Base-by-base conservation (phyloP, 495 filamentous ascomycete species). In the Penicillium diatomitis region DNA sequence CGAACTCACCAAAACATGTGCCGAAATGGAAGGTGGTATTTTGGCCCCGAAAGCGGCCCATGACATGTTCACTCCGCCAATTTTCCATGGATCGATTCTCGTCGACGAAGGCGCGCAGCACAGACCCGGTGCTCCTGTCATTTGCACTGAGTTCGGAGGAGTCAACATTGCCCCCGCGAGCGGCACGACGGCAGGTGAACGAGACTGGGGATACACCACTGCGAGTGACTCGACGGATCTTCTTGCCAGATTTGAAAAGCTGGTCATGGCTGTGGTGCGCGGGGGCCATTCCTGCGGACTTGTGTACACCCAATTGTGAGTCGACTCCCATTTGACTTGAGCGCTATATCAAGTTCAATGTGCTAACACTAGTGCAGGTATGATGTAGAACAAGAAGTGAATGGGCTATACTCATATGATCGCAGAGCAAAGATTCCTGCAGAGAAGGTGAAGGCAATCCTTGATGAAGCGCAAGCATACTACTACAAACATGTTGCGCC, bases 101-200 rank as follows among this genome's bases (percentile, higher is more conserved):
- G 38, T 66, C 11, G 77, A 81, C 34, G 52, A 62, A 0, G 79
- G 74, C 0, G 55, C 68, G 0, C 57, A 61, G 11, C 75, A 80
- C 48, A 56, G 54, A 7, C 62, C 66, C 2, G 74, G 74, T 0
- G 77, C 76, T 0, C 76, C 77, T 0, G 71, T 83, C 3, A 68
- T 83, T 33, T 80, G 76, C 52, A 72, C 69, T 10, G 79, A 83
- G 54, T 80, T 80, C 45, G 79, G 78, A 1, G 79, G 79, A 5
- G 75, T 83, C 7, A 81, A 81, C 51, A 80, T 83, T 39, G 69
- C 72, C 1, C 70, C 73, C 2, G 54, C 64, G 0, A 65, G 67
- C 43, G 63, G 62, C 29, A 49, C 36, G 0, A 41, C 44, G 2
- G 62, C 57, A 1, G 59, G 58, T 0, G 64, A 61, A 28, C 46